phyloP scores from a whole-genome alignment of 352 stramenopile species.

The Phytophthora niederhauseri region DNA sequence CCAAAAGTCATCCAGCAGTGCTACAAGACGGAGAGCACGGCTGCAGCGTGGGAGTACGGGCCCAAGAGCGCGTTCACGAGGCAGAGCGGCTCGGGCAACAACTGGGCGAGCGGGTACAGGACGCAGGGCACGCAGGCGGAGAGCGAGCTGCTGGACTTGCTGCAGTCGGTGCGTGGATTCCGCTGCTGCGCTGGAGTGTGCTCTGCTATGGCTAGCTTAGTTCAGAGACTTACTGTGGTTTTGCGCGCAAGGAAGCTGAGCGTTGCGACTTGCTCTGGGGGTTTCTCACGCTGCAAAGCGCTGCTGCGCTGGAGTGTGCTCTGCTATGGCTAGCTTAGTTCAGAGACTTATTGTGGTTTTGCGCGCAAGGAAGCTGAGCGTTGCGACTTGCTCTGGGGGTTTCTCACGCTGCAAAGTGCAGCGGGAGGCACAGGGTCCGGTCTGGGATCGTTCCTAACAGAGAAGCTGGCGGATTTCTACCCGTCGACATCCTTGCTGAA shows the following conservation, averaged over 20 bases:
- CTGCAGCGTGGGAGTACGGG: slow-evolving; percentile 55
- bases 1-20: slow-evolving; percentile 74
- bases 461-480: slow-evolving; percentile 71
- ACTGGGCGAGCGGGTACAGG: slow-evolving; percentile 77
- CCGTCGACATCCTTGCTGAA: slow-evolving; percentile 65
- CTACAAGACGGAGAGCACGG: slow-evolving; percentile 19
- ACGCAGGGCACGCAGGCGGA: slow-evolving; percentile 51
- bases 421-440: slow-evolving; percentile 89
- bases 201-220: not conserved
- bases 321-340: too few relatives aligned
- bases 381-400: slow-evolving; percentile 69
- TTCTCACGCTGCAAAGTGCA: slow-evolving; percentile 86
- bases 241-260: slow-evolving; percentile 58
- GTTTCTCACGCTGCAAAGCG: slow-evolving; percentile 84
- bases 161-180: slow-evolving; percentile 45
- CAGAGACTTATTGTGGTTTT: not conserved
- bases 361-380: slow-evolving; percentile 62
- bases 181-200: not conserved
- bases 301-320: too few relatives aligned
- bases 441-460: slow-evolving; percentile 83
- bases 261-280: slow-evolving; percentile 70
- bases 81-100: slow-evolving; percentile 80
- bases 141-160: slow-evolving; percentile 52
- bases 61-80: slow-evolving; percentile 51
- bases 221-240: too few relatives aligned